Percentiles rank a stretch among this genome's conserved stretches.
Conservation (phyloP, 2,329 filamentous ascomycete genomes). For the Phyllosticta citrichinensis region DNA sequence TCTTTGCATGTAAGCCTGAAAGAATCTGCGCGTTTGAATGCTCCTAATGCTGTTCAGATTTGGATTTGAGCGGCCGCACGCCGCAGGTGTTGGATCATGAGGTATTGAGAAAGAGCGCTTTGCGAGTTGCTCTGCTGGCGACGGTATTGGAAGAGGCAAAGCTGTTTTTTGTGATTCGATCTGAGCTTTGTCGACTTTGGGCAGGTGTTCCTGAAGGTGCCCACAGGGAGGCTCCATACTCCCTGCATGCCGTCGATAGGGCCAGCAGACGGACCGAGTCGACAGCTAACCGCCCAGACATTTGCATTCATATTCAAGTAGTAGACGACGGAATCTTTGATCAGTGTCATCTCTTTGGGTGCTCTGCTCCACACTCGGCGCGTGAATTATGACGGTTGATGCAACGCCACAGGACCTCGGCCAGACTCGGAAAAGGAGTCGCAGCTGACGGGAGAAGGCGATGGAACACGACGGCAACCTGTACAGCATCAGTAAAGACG, state of each 20-base stretch:
- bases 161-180: no score
- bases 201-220: not conserved
- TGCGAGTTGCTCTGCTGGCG: not conserved
- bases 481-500: not conserved
- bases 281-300: not conserved
- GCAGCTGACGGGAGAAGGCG: not conserved
- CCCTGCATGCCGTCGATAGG: not conserved
- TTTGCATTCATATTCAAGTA: not conserved
- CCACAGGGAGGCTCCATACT: not conserved
- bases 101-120: not conserved
- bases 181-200: not conserved
- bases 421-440: not conserved
- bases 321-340: no score
- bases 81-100: no score
- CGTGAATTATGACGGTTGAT: not conserved
- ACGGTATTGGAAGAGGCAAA: not conserved
- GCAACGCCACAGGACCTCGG: not conserved
- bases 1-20: no score
- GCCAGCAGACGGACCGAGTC: not conserved
- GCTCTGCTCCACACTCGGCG: not conserved
- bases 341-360: no score
- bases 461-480: not conserved
- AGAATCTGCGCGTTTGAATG: no score
- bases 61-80: no score
- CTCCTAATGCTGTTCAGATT: no score